phyloP scores from a whole-genome alignment of 768 basidiomycete species.

The Phylloporus scabripes region DNA sequence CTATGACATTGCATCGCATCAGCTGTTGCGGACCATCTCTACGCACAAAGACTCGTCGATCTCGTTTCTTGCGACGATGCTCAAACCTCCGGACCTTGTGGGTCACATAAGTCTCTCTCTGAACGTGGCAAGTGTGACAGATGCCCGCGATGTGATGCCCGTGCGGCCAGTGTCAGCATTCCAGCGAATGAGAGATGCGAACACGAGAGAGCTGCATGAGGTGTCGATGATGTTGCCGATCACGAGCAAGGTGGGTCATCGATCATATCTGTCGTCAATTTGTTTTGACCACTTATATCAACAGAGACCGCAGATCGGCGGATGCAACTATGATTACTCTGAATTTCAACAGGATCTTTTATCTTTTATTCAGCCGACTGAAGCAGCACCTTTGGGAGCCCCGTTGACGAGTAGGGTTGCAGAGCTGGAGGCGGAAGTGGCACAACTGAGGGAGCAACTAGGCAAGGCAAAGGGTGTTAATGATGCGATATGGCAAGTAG shows the following conservation, averaged over 20 bases:
- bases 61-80: constrained; percentile 68
- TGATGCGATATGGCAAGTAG: constrained; percentile 87
- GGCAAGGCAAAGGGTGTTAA: constrained; percentile 87
- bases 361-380: constrained; percentile 52
- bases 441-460: constrained; percentile 59
- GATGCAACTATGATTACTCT: constrained; percentile 36
- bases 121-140: constrained; percentile 31
- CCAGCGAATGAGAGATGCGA: constrained; percentile 66
- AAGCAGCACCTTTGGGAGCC: constrained; percentile 23
- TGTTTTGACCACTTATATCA: neutral
- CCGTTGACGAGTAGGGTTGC: constrained; percentile 52
- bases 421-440: constrained; percentile 71
- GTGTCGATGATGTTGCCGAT: constrained; percentile 56
- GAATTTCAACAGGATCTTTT: constrained; percentile 57
- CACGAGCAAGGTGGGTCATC: constrained; percentile 36
- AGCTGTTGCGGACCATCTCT: constrained; percentile 76
- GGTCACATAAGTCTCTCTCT: constrained; percentile 65
- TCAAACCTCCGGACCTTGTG: constrained; percentile 83
- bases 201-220: constrained; percentile 64
- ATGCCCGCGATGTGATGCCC: constrained; percentile 54
- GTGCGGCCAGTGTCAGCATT: constrained; percentile 63
- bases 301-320: constrained; percentile 15
- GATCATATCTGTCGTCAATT: neutral
- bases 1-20: constrained; percentile 88
- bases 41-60: constrained; percentile 65